Base-by-base conservation (phyloP, 306 rosid genomes). In the Calophaca sinica region DNA sequence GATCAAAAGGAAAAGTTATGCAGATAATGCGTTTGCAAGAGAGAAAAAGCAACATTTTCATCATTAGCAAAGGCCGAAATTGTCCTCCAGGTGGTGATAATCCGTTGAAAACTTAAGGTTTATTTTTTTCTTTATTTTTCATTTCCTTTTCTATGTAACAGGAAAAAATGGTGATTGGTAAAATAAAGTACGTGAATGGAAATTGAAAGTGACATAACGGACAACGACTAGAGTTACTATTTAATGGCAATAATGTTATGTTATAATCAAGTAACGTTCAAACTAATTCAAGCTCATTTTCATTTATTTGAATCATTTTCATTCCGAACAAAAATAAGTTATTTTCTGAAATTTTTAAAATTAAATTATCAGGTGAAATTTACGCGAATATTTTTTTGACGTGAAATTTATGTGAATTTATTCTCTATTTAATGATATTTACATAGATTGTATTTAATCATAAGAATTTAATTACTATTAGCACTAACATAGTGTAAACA, bases 1-100 rank as follows among this genome's bases (percentile, higher is more conserved):
- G 54, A 81, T 81, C 75, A 72, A 81, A 81, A 77, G 79, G 39
- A 64, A 76, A 84, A 79, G 90, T 41, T 12, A 39, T 35, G 76
- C 62, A 13, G 54, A 84, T 81, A 79, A 81, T 81, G 84, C 86
- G 74, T n/a, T 54, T 78, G 32, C 41, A 68, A 50, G 49, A 50
- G 38, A 50, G 67, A 3, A 67, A 83, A 86, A 42, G 83, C 33
- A 61, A 39, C 58, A 62, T 15, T 60, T 76, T 68, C 82, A 79
- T 65, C 52, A 78, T 72, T 67, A 68, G 70, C 53, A 20, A 50
- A 44, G 64, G 33, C 77, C 63, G 51, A 59, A 36, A n/a, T 66
- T 73, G 9, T 28, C 62, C 9, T 73, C 70, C 50, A 73, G 32
- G 65, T 65, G 62, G 3, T 65, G 35, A 62, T 70, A 70, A 81